These are phyloP conservation scores for Agapanthus africanus DNA, from an alignment of 106 monocot species.

Conservation along the genomic window DNA sequence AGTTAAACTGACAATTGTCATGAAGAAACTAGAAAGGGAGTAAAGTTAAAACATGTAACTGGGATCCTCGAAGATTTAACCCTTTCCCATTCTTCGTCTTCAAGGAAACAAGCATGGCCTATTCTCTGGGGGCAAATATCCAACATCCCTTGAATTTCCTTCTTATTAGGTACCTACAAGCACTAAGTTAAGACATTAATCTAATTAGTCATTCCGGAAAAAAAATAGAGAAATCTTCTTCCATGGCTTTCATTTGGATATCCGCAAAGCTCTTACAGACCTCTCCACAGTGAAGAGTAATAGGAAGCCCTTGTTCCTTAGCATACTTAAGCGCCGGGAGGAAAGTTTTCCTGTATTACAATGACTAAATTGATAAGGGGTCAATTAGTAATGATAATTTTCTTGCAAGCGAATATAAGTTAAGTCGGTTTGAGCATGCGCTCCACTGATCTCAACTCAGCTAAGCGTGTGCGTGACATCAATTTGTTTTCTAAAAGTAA, in stretches of 20 bases:
- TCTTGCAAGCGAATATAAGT: no score
- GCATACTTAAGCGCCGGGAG: slow-evolving; percentile 81
- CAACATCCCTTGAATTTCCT: slow-evolving; percentile 84
- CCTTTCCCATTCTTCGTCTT: slow-evolving; percentile 61
- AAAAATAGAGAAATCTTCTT: background rate
- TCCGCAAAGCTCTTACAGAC: slow-evolving; percentile 19
- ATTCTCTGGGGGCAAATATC: slow-evolving; percentile 71
- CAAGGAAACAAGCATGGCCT: slow-evolving; percentile 88
- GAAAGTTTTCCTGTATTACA: slow-evolving; percentile 58
- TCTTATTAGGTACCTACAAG: slow-evolving; percentile 64
- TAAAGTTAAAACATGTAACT: slow-evolving; percentile 24
- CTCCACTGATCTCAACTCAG: background rate
- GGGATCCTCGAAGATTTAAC: slow-evolving; percentile 63
- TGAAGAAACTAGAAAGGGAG: background rate
- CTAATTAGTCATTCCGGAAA: slow-evolving; percentile 15
- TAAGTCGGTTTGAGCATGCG: no score
- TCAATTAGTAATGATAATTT: background rate
- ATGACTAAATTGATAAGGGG: background rate
- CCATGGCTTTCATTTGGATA: background rate
- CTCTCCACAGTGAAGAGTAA: slow-evolving; percentile 95
- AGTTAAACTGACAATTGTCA: background rate
- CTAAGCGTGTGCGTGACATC: background rate
- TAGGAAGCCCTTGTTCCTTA: slow-evolving; percentile 58
- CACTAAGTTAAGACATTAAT: slow-evolving; percentile 35
- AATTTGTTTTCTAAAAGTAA: background rate